Conservation (phyloP, 305 asterid species). For the Solanum hybrid region DNA sequence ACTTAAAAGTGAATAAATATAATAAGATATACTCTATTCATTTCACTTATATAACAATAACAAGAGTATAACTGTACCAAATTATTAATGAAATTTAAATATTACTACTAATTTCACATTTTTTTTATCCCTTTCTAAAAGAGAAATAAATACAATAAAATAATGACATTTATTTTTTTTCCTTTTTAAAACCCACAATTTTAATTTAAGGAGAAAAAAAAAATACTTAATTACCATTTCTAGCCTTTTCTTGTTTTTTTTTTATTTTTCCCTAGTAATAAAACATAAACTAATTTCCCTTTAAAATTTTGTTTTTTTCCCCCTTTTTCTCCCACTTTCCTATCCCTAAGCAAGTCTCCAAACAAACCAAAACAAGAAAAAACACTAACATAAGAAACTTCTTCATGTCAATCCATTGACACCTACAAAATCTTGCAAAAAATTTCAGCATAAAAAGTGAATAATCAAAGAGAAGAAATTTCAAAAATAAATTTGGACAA, state of each 20-base stretch:
- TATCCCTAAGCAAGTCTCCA: neutral
- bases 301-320: neutral
- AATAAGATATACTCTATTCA: rapidly evolving
- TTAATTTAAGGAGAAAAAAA: neutral
- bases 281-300: neutral
- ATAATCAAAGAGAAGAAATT: neutral
- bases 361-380: neutral
- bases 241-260: neutral
- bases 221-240: neutral
- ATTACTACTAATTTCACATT: neutral
- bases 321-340: neutral
- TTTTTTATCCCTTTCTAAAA: neutral
- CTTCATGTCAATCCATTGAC: neutral
- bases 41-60: neutral
- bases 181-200: neutral
- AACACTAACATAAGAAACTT: neutral
- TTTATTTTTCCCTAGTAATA: neutral
- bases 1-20: neutral
- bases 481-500: neutral
- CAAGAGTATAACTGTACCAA: neutral
- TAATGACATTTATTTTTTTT: neutral
- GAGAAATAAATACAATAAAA: neutral
- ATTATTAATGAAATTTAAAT: neutral
- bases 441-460: neutral
- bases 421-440: neutral